Evolutionary conservation across 768 basidiomycete species (phyloP), one percentile per base, ranked within the genome.

Genomic region (Termitomyces heimii): DNA sequence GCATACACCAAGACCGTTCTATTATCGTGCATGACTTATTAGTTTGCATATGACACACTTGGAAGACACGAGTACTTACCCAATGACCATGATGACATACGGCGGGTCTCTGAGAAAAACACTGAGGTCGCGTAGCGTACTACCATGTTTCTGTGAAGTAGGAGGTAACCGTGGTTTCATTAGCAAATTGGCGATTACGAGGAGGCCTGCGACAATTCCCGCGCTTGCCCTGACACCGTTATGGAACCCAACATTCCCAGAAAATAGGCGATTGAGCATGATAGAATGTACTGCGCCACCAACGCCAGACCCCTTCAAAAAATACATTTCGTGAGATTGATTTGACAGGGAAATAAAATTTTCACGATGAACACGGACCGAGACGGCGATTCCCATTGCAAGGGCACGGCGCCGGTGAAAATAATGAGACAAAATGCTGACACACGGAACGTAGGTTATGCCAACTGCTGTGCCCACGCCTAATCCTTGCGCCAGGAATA

Each of bases 251-350:
- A 78, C 70, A 3, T 60, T 62, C 4, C 77, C 75, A 55, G 78
- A 68, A 56, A 80, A 77, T 57, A 75, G 68, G 39, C 77, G 72
- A 64, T 88, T 87, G 22, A 89, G 71, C 73, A 86, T 77, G 62
- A 86, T 83, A 2, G 84, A 82, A 56, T 85, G 83, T 9, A 87
- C 63, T 24, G 81, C 74, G 12, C 82, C 84, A 3, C 86, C 86
- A 14, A 84, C 65, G 18, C 79, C 82, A n/a, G 83, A 75, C 6
- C 77, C 76, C 75, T 77, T 57, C 53, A 59, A 75, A 70, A 61
- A 57, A 50, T 53, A 43, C 57, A 52, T 45, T 70, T 57, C n/a
- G 0, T 42, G 40, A 29, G 37, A 28, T 54, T 13, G 37, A 28
- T 54, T 13, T 14, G 18, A 16, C 34, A 55, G 14, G 32, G 22